These are phyloP conservation scores for Fraxinus platypoda DNA, from an alignment of 305 asterid species.

Conservation along the genomic window DNA sequence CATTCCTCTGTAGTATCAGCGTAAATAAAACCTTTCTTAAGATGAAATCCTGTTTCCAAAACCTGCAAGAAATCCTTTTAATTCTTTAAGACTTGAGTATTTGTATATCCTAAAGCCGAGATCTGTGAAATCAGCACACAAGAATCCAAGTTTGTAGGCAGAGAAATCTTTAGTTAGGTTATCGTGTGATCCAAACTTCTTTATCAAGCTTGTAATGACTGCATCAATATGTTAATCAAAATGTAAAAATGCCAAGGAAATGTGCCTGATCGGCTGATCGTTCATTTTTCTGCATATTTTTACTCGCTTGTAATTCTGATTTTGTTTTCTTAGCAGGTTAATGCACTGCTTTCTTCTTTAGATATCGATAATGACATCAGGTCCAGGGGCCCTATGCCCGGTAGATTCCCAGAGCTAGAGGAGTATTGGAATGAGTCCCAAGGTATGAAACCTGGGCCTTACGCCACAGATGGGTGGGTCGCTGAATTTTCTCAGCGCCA, in stretches of 20 bases:
- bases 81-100: neutral
- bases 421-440: constrained; percentile 95
- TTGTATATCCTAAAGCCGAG: neutral
- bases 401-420: constrained; percentile 79
- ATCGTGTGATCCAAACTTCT: neutral
- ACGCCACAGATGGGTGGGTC: constrained; percentile 80
- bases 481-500: constrained; percentile 67
- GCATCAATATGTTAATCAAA: neutral
- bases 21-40: neutral
- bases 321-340: constrained; percentile 63
- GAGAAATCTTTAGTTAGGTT: constrained; percentile 5
- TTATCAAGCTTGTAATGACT: neutral
- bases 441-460: constrained; percentile 60
- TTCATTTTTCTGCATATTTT: constrained; percentile 14
- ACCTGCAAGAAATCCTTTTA: neutral
- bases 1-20: neutral
- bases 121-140: neutral
- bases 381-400: constrained; percentile 73
- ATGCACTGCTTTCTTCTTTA: constrained; percentile 79
- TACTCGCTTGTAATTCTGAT: constrained; percentile 10
- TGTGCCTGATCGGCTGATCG: constrained; percentile 14
- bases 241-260: neutral
- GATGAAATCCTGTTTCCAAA: constrained; percentile 8
- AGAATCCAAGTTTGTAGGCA: neutral
- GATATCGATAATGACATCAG: constrained; percentile 76